A percentile compares a stretch with the other conserved stretches of the same genome.
Evolutionary conservation across 345 rosid genomes (phyloP).

Genomic region (Melastoma malabathricum): DNA sequence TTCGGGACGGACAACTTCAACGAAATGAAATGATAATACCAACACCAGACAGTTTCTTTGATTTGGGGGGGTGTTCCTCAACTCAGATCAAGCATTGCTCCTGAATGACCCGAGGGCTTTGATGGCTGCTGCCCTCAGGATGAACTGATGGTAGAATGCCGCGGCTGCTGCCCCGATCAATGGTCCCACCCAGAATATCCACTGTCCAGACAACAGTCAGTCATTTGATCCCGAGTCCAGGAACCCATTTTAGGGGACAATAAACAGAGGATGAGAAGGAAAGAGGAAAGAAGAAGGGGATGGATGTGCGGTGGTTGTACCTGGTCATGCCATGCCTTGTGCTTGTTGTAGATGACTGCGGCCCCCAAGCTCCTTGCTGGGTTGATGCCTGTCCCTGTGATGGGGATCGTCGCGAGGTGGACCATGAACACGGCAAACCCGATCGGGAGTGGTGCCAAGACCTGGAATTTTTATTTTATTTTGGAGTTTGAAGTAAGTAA

Average conservation of each 20-base stretch:
- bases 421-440: conserved; percentile 99
- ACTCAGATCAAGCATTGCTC: conserved; percentile 42
- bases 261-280: neutral
- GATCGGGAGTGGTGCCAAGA: conserved; percentile 90
- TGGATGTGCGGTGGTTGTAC: conserved; percentile 15
- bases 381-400: conserved; percentile 92
- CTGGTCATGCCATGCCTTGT: conserved; percentile 91
- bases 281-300: neutral
- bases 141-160: conserved; percentile 66
- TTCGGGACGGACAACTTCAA: too few species aligned
- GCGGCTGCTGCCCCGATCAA: conserved; percentile 73
- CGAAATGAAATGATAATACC: too few species aligned
- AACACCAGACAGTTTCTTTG: too few species aligned
- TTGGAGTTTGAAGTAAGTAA: neutral
- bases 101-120: conserved; percentile 84
- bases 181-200: conserved; percentile 98
- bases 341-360: conserved; percentile 65
- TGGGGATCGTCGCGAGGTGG: conserved; percentile 81
- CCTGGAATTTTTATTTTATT: conserved; percentile 37
- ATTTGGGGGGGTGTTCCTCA: too few species aligned
- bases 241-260: neutral
- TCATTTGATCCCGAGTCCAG: too few species aligned
- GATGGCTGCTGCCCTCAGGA: conserved; percentile 71
- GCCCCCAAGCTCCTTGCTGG: conserved; percentile 98
- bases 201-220: conserved; percentile 22